Evolutionary conservation across 164 flowering plant species (phyloP), one percentile per base, ranked within the genome.

Genomic region (Magnolia kwangsiensis): DNA sequence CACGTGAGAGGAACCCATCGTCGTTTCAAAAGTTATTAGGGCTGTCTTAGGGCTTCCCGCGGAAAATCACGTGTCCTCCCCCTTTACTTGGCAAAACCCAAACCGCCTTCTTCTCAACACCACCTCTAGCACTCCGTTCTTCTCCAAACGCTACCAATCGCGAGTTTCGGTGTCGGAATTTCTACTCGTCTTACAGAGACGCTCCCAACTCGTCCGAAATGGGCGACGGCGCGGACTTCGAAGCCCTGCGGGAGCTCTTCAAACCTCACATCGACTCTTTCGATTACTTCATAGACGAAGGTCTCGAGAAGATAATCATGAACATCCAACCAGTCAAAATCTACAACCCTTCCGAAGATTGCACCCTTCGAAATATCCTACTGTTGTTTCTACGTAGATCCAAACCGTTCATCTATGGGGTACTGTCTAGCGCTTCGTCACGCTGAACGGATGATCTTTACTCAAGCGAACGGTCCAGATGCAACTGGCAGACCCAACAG

Each of bases 211-310:
- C 49, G 16, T 13, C 49, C 18, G 55, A 31, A 50, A 71, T 31
- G 73, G 59, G 20, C 6, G 50, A 51, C 23, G 76, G 37, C 2
- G 1, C 77, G 8, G 83, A 89, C 66, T 81, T 78, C 31, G 80
- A 82, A 72, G 76, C 81, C n/a, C 67, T 93, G 71, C 77, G 76
- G 5, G 90, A 91, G 82, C 86, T 94, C 0, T 74, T 90, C 80
- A 84, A 80, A 72, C 98, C 89, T 74, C 98, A 92, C 69, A 87
- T 92, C 6, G 92, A 92, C 7, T 94, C 98, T 1, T 94, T 87
- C 76, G 91, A 94, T 80, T 74, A 94, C 81, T 76, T 92, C 68
- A 61, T 84, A 23, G 91, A 87, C 0, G 20, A 68, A 1, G 97
- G 98, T 1, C 63, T 94, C 45, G 89, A 86, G 55, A 80, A 74